A percentile compares a stretch with the other conserved stretches of the same genome.
Evolutionary conservation across 495 filamentous ascomycete genomes (phyloP).

Genomic region (Xylaria acuta): DNA sequence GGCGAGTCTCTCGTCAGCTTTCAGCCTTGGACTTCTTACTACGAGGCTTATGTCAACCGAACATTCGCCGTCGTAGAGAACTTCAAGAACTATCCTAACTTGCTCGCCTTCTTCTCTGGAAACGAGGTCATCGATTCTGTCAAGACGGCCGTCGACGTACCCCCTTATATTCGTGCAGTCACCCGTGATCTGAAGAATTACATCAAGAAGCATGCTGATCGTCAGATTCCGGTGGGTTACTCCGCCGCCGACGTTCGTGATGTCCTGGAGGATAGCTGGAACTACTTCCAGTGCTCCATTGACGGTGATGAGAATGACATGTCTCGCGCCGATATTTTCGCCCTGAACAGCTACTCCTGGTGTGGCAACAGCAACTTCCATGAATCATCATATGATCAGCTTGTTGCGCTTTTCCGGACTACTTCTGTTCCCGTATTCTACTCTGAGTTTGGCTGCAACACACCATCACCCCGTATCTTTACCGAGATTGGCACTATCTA

Average conservation of each 20-base stretch:
- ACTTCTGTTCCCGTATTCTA: constrained; percentile 90
- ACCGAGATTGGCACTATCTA: constrained; percentile 84
- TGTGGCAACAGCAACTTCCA: constrained; percentile 79
- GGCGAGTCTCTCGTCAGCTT: constrained; percentile 76
- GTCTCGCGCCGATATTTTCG: constrained; percentile 84
- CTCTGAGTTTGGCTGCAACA: constrained; percentile 96
- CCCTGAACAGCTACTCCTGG: constrained; percentile 95
- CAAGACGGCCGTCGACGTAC: constrained; percentile 58
- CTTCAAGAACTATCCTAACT: constrained; percentile 93
- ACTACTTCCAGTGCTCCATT: constrained; percentile 84
- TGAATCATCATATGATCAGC: constrained; percentile 71
- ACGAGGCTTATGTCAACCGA: constrained; percentile 74
- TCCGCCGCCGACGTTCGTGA: constrained; percentile 91
- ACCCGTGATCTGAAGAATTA: constrained; percentile 88
- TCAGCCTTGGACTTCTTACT: constrained; percentile 75
- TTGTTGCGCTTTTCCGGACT: constrained; percentile 72
- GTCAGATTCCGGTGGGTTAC: constrained; percentile 84
- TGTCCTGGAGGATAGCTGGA: constrained; percentile 77
- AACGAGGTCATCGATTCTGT: constrained; percentile 91
- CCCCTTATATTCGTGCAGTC: constrained; percentile 74
- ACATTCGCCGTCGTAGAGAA: constrained; percentile 91
- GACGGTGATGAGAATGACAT: constrained; percentile 65
- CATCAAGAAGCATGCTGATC: constrained; percentile 71
- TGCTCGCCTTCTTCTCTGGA: constrained; percentile 87
- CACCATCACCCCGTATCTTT: constrained; percentile 77